A percentile compares a stretch with the other conserved stretches of the same genome.
Evolutionary conservation across 169 alveolate species (phyloP).

Genomic region (Eimeria brunetti): DNA sequence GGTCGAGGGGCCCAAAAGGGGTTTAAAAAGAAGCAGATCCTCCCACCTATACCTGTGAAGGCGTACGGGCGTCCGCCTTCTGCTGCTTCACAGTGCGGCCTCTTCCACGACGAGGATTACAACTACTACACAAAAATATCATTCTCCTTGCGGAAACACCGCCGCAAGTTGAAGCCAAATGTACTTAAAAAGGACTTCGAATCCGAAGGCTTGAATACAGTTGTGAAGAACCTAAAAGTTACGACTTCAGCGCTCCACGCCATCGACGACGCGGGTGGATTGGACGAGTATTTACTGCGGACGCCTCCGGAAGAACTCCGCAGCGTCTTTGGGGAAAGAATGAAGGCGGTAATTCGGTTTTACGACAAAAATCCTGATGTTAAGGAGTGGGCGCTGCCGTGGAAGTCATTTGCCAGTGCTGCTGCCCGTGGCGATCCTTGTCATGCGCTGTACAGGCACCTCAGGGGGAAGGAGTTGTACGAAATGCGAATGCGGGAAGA

Average conservation of each 20-base stretch:
- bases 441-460: conserved; percentile 75
- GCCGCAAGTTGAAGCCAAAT: conserved; percentile 76
- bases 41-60: conserved; percentile 93
- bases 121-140: conserved; percentile 76
- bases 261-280: conserved; percentile 92
- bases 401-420: conserved; percentile 79
- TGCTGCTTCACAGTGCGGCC: conserved; percentile 92
- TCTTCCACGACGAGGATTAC: conserved; percentile 93
- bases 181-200: conserved; percentile 56
- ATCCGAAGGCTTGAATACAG: conserved; percentile 84
- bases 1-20: conserved; percentile 64
- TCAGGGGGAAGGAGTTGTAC: conserved; percentile 65
- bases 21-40: conserved; percentile 89
- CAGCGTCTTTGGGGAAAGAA: conserved; percentile 90
- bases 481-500: conserved; percentile 42
- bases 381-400: conserved; percentile 79
- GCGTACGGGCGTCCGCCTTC: conserved; percentile 93
- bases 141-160: conserved; percentile 57
- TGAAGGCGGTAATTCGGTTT: conserved; percentile 90
- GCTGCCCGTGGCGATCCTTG: conserved; percentile 67
- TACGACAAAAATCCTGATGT: conserved; percentile 84
- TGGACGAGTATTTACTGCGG: conserved; percentile 90
- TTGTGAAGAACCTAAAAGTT: conserved; percentile 88
- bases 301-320: conserved; percentile 93
- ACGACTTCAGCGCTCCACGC: conserved; percentile 92